phyloP scores from a whole-genome alignment of 2,329 filamentous ascomycete genomes.

The Xylariomycetidae sp. region DNA sequence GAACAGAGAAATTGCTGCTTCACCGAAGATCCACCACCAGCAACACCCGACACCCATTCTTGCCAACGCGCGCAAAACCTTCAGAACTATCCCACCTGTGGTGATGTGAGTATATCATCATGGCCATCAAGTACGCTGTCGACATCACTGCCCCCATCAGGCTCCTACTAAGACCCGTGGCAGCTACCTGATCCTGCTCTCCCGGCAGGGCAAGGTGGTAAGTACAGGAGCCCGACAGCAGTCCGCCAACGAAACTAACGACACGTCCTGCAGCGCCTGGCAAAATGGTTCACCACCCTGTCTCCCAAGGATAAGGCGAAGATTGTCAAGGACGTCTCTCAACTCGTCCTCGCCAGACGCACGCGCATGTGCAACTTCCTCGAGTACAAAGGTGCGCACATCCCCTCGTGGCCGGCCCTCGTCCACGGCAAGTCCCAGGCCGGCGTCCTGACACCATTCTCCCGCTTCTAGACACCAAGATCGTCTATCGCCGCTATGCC shows the following conservation, averaged over 20 bases:
- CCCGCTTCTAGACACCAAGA: slow-evolving; percentile 80
- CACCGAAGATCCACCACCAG: slow-evolving; percentile 5
- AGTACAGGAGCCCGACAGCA: slow-evolving; percentile 36
- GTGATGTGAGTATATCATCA: slow-evolving; percentile 29
- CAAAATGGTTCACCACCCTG: slow-evolving; percentile 98
- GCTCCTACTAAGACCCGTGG: slow-evolving; percentile 18
- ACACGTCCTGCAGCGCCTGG: slow-evolving; percentile 66
- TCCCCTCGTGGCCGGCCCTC: no score
- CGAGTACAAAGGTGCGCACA: slow-evolving; percentile 91
- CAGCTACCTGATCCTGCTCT: slow-evolving; percentile 96
- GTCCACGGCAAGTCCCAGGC: no score
- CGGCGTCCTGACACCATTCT: no score
- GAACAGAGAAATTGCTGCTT: slow-evolving; percentile 16
- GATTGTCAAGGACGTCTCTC: slow-evolving; percentile 99
- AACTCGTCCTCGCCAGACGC: slow-evolving; percentile 88
- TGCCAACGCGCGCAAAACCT: slow-evolving; percentile 2
- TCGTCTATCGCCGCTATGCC: slow-evolving; percentile 97
- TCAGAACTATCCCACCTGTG: slow-evolving; percentile 2
- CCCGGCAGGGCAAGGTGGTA: slow-evolving; percentile 98
- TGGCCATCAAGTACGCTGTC: slow-evolving; percentile 45
- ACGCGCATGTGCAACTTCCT: slow-evolving; percentile 99
- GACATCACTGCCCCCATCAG: slow-evolving; percentile 3
- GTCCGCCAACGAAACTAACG: slow-evolving; percentile 12
- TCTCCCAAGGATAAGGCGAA: slow-evolving; percentile 98
- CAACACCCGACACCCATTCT: slow-evolving; percentile 4